These are phyloP conservation scores for Cajanus cajan DNA, from an alignment of 306 rosid species.

Conservation along the genomic window DNA sequence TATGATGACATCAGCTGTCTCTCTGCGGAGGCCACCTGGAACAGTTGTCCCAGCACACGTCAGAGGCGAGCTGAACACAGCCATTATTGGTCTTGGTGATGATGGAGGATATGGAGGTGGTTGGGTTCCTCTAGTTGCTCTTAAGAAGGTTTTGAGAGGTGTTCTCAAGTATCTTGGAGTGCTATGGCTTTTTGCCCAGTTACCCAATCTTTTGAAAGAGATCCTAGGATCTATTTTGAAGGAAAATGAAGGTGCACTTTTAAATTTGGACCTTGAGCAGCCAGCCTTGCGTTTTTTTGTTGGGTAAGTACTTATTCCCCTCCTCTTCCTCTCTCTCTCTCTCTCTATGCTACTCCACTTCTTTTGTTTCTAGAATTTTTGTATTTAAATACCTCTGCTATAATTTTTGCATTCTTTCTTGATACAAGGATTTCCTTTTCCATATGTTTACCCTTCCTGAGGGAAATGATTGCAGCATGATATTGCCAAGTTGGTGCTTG, in stretches of 20 bases:
- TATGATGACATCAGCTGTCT: slow-evolving; percentile 57
- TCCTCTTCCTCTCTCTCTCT: too few species aligned
- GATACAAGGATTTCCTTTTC: background rate
- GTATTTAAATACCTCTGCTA: background rate
- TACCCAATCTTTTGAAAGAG: slow-evolving; percentile 91
- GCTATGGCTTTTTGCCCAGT: slow-evolving; percentile 96
- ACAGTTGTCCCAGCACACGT: slow-evolving; percentile 95
- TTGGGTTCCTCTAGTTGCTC: slow-evolving; percentile 99
- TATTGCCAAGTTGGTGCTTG: background rate
- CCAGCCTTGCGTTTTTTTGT: slow-evolving; percentile 98
- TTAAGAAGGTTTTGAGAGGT: slow-evolving; percentile 95
- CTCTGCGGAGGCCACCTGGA: slow-evolving; percentile 84
- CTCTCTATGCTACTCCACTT: background rate
- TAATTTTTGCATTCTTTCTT: slow-evolving; percentile 1
- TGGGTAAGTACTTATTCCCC: slow-evolving; percentile 56
- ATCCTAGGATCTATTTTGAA: slow-evolving; percentile 93
- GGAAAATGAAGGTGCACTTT: slow-evolving; percentile 95
- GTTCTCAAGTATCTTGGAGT: slow-evolving; percentile 99
- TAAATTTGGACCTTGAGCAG: slow-evolving; percentile 98
- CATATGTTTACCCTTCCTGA: background rate
- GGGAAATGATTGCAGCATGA: background rate
- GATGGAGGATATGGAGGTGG: slow-evolving; percentile 99
- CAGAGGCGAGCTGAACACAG: slow-evolving; percentile 96
- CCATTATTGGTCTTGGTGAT: slow-evolving; percentile 98
- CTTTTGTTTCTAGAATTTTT: background rate